Evolutionary conservation across 352 stramenopile species (phyloP), one percentile per base, ranked within the genome.

Genomic region (Hyaloperonospora arabidopsidis): DNA sequence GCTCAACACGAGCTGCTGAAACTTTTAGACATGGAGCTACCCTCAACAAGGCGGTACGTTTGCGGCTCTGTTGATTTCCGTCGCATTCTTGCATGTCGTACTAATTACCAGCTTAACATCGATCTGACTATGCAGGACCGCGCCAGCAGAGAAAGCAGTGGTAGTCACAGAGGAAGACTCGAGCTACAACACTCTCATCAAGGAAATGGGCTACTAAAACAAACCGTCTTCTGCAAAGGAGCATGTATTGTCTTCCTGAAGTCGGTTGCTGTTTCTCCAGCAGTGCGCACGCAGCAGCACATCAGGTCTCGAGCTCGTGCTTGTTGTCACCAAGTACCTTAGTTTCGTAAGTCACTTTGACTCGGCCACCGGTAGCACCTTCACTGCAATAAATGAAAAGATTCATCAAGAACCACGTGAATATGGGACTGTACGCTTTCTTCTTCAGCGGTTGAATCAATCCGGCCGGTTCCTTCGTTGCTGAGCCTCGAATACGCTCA

Each of bases 321-420:
- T 60, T 69, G 43, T 63, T 34, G 21, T 57, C 44, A 32, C 53
- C 57, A 38, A 73, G 57, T 18, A 79, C 65, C 0, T 45, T 67
- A 12, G 74, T 87, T 49, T 62, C 39, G 57, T 86, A 90, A 1
- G 67, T 81, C 34, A 90, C 80, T 35, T 86, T 84, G 49, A 76
- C 53, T 15, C 80, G 61, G 5, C 80, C 77, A 14, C 80, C 80
- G 2, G 80, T 90, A 8, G 80, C 80, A 23, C 80, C 80, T 67
- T 87, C 80, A 55, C 80, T 90, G 8, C 65, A 61, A 53, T 83
- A 87, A 44, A 90, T 86, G 52, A 90, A 90, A 14, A 84, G 17
- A 40, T 80, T 85, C 80, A 90, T 88, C 39, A 88, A 60, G 50
- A 88, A 88, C 77, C 77, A 87, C 52, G 80, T 88, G 41, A 84